Percentiles rank a stretch among this genome's conserved stretches.
These are phyloP conservation scores for Fusarium xylarioides DNA, from an alignment of 2,329 filamentous ascomycete genomes.

Conservation along the genomic window DNA sequence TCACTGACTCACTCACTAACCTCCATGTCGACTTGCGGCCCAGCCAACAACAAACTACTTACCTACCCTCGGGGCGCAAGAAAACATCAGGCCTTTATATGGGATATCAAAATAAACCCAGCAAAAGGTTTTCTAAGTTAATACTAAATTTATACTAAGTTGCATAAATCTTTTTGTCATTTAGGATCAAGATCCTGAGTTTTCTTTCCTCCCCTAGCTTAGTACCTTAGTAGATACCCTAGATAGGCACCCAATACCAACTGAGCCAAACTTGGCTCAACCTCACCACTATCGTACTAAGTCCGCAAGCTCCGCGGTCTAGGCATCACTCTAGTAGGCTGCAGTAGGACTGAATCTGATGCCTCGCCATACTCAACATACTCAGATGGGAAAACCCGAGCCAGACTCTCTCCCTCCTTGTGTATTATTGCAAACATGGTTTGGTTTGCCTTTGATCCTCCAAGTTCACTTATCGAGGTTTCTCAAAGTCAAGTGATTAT, in stretches of 20 bases:
- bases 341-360: neutral
- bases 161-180: neutral
- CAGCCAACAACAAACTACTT: constrained; percentile 1
- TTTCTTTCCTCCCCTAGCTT: neutral
- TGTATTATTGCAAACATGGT: neutral
- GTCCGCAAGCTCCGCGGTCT: neutral
- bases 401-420: neutral
- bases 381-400: neutral
- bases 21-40: constrained; percentile 1
- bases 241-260: neutral
- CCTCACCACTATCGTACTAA: neutral
- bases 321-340: neutral
- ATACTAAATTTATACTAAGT: neutral
- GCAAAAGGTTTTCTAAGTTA: neutral
- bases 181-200: neutral
- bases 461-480: neutral
- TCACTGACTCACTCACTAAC: neutral
- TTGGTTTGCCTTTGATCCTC: constrained; percentile 5
- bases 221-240: too few species aligned
- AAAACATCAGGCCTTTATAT: neutral
- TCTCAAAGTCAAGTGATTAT: neutral
- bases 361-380: neutral
- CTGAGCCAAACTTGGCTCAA: neutral
- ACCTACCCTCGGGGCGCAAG: neutral
- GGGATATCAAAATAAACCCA: neutral